Conservation (phyloP, 108 stramenopile genomes). For the Chaetoceros tenuissimus region DNA sequence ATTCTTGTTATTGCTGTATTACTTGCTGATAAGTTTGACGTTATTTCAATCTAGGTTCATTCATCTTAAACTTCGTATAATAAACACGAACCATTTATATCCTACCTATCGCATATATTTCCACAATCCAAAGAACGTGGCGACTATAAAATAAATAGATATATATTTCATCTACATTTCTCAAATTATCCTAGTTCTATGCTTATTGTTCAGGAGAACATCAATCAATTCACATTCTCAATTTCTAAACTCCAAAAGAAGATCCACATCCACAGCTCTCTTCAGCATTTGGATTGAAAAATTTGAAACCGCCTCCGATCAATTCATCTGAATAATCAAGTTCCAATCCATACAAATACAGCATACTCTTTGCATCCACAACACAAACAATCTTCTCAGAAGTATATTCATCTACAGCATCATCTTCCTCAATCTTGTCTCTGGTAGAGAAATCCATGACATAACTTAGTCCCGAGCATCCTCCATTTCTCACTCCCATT, state of each 20-base stretch:
- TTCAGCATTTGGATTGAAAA: constrained; percentile 97
- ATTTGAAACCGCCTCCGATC: constrained; percentile 94
- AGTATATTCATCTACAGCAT: constrained; percentile 64
- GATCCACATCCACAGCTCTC: constrained; percentile 91
- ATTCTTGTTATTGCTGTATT: constrained; percentile 49
- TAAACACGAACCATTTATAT: constrained; percentile 1
- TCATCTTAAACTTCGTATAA: background rate
- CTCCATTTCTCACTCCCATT: constrained; percentile 95
- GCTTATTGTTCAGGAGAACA: background rate
- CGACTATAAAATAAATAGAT: too few relatives aligned
- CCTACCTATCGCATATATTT: too few relatives aligned
- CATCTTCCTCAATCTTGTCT: constrained; percentile 76
- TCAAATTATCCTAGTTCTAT: background rate
- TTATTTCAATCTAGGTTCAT: constrained; percentile 16
- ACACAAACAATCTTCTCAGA: constrained; percentile 76
- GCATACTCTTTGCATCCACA: constrained; percentile 88
- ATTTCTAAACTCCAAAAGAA: constrained; percentile 83
- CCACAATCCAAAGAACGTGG: too few relatives aligned
- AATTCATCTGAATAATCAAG: constrained; percentile 92
- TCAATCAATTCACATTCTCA: background rate
- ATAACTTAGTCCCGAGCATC: constrained; percentile 90
- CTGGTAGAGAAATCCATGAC: constrained; percentile 87
- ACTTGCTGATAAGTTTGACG: constrained; percentile 46
- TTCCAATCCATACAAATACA: constrained; percentile 93
- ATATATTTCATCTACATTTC: background rate